Evolutionary conservation across 2,329 filamentous ascomycete species (phyloP).

Genomic region (Monilinia laxa): DNA sequence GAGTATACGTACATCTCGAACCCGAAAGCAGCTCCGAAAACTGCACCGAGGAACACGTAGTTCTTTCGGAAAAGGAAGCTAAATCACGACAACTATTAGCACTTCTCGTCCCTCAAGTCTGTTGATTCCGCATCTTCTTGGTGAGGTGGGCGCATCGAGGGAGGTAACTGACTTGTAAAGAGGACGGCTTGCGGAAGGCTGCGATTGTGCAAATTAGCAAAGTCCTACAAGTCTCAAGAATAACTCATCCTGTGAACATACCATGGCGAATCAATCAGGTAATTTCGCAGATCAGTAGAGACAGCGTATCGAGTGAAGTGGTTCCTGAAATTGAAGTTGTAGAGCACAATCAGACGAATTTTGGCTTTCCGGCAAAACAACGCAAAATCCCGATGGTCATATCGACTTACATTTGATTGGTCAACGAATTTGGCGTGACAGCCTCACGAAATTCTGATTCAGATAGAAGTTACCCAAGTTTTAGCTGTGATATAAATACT

Average conservation of each 20-base stretch:
- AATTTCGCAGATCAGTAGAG: constrained; percentile 18
- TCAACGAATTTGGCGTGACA: neutral
- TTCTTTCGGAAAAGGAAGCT: constrained; percentile 87
- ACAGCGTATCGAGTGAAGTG: constrained; percentile 15
- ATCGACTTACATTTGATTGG: constrained; percentile 19
- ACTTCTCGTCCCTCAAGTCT: neutral
- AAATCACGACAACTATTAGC: constrained; percentile 33
- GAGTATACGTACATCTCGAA: constrained; percentile 78
- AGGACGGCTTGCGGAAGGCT: constrained; percentile 30
- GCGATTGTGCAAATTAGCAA: constrained; percentile 10
- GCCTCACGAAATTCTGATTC: constrained; percentile 11
- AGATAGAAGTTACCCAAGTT: too few relatives aligned
- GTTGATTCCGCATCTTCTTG: neutral
- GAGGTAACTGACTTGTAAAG: constrained; percentile 40
- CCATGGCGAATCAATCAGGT: constrained; percentile 19
- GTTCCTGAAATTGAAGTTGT: constrained; percentile 19
- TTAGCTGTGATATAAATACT: neutral
- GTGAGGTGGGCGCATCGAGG: constrained; percentile 20
- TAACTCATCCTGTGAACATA: neutral
- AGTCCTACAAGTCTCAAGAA: neutral
- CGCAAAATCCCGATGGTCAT: constrained; percentile 23
- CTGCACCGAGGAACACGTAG: constrained; percentile 78
- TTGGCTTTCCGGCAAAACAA: constrained; percentile 22
- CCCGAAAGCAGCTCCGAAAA: constrained; percentile 85
- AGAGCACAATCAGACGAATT: constrained; percentile 16